Evolutionary conservation across 805 yeast genomes (phyloP).

Genomic region (Candida hispaniensis): DNA sequence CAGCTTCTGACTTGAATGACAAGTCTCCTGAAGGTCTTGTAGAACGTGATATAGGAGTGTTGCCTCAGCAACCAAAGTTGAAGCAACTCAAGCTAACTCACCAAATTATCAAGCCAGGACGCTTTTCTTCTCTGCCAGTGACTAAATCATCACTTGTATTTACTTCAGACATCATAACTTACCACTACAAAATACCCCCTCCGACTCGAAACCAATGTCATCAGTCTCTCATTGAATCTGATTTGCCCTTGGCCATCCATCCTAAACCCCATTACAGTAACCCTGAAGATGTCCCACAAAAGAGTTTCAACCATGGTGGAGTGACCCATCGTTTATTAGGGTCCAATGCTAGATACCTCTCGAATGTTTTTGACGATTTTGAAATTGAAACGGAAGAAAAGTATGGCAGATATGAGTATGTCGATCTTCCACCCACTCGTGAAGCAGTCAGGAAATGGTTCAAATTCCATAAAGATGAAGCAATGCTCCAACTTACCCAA

Average conservation of each 20-base stretch:
- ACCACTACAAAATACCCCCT: not conserved
- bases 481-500: not conserved
- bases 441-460: conserved; percentile 12
- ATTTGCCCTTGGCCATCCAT: conserved; percentile 2
- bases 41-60: too few relatives aligned
- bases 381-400: not conserved
- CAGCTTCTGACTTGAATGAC: too few relatives aligned
- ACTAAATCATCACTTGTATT: too few relatives aligned
- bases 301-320: conserved; percentile 59
- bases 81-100: too few relatives aligned
- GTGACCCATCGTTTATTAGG: conserved; percentile 31
- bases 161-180: too few relatives aligned
- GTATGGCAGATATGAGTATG: conserved; percentile 1
- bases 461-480: not conserved
- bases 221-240: not conserved
- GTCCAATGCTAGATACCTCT: conserved; percentile 19
- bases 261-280: conserved; percentile 6
- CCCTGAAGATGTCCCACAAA: conserved; percentile 47
- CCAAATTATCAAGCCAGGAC: too few relatives aligned
- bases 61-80: too few relatives aligned
- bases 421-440: conserved; percentile 15
- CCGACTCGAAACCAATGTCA: not conserved
- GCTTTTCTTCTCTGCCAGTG: too few relatives aligned
- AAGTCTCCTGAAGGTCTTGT: too few relatives aligned
- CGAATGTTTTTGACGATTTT: not conserved